Evolutionary conservation across 202 grass and related monocot genomes (phyloP), one percentile per base, ranked within the genome.

Genomic region (Schoenoplectus triqueter): DNA sequence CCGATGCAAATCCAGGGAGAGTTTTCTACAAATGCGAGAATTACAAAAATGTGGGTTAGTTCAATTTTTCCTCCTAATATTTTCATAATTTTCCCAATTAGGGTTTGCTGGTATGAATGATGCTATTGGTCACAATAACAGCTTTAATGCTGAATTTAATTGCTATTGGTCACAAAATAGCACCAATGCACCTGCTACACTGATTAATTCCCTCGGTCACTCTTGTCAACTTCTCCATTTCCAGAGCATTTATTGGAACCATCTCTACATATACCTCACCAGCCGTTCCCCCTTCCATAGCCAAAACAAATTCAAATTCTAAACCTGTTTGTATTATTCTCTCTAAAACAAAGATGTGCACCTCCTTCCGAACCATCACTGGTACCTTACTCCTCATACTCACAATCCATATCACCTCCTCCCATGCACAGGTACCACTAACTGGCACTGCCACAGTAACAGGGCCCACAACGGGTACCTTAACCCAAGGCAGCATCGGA

Each of bases 391-490:
- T 90, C 17, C 61, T 87, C 73, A 75, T 90, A 46, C 42, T 80
- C 5, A 48, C 76, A 39, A 64, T 93, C 55, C 84, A 83, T 56
- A 44, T 83, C 15, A 57, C 70, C 67, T 8, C 89, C 60, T 85
- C 73, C 47, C 70, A 90, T 31, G 91, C 91, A 60, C 91, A 93
- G 85, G 54, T 88, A 74, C 86, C 89, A 7, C 57, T 87, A 10
- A 17, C 88, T 5, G 5, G 86, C 15, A 64, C 86, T 0, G 69
- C 55, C 8, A 82, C 75, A 13, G 78, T 84, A 64, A 82, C 86
- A 39, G 84, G 86, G 4, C 78, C 86, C 3, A 82, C 86, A 13
- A 81, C 81, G 42, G 84, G 90, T 69, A 56, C 86, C 3, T 84
- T 85, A 71, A 9, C 88, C 49, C n/a, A 80, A 13, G 31, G 31